These are phyloP conservation scores for Pseudonitzschia multistriata DNA, from an alignment of 108 stramenopile species.

Conservation along the genomic window DNA sequence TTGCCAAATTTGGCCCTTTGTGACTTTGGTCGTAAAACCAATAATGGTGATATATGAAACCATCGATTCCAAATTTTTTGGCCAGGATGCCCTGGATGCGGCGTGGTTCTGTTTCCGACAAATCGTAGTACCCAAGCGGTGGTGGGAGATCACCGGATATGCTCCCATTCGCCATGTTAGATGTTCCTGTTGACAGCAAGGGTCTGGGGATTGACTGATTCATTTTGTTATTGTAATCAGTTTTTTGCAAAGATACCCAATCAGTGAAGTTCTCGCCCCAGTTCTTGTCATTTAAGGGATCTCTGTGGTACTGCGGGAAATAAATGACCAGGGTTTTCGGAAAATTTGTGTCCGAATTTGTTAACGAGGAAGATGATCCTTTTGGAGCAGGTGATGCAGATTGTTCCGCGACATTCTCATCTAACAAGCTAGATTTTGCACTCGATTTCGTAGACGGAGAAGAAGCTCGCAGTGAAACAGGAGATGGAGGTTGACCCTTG, in stretches of 20 bases:
- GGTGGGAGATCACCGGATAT: not conserved
- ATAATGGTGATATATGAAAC: conserved; percentile 68
- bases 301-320: conserved; percentile 72
- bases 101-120: conserved; percentile 31
- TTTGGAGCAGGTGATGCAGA: too few relatives aligned
- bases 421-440: too few relatives aligned
- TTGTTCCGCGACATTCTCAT: too few relatives aligned
- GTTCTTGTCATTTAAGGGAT: conserved; percentile 57
- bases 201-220: conserved; percentile 53
- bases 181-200: not conserved
- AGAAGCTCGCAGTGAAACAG: too few relatives aligned
- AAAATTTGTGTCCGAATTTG: too few relatives aligned
- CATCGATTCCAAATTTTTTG: conserved; percentile 55
- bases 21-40: conserved; percentile 57
- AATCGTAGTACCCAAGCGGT: conserved; percentile 57
- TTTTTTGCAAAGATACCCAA: conserved; percentile 48
- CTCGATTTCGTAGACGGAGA: too few relatives aligned
- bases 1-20: conserved; percentile 37
- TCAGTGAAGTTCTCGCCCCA: conserved; percentile 68
- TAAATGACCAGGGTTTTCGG: conserved; percentile 51
- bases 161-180: too few relatives aligned
- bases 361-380: too few relatives aligned
- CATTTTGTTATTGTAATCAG: conserved; percentile 42
- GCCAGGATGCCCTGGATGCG: conserved; percentile 51
- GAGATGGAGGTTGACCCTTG: too few relatives aligned